Conservation (phyloP, 495 filamentous ascomycete genomes). For the Penicillium diatomitis region DNA sequence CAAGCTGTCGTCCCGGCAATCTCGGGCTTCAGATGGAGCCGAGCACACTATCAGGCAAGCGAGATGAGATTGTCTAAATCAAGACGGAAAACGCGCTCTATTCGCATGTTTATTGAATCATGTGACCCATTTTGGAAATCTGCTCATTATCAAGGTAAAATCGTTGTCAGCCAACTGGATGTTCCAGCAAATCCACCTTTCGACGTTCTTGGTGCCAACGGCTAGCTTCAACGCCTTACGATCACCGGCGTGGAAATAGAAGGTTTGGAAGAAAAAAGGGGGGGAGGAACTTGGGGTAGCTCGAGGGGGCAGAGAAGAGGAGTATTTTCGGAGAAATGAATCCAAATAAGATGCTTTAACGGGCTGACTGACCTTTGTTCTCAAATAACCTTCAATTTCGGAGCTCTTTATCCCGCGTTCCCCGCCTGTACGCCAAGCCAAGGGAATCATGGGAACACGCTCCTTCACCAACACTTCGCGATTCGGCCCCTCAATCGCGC, state of each 20-base stretch:
- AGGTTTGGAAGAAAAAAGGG: no score
- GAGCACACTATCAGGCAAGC: constrained; percentile 3
- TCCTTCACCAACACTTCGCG: constrained; percentile 82
- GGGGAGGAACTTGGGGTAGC: background rate
- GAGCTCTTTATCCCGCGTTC: constrained; percentile 73
- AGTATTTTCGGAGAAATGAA: background rate
- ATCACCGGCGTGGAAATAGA: no score
- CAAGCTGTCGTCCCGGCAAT: no score
- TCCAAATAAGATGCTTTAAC: no score
- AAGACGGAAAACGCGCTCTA: no score
- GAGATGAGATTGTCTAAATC: background rate
- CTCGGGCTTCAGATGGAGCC: no score
- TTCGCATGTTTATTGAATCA: constrained; percentile 38
- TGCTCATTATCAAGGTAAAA: constrained; percentile 7
- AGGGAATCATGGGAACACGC: constrained; percentile 88
- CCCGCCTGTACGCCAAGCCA: constrained; percentile 78
- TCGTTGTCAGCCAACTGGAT: background rate
- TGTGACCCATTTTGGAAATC: constrained; percentile 68
- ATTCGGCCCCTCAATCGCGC: constrained; percentile 85
- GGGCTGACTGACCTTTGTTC: constrained; percentile 63
- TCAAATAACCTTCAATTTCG: constrained; percentile 88
- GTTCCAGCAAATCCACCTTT: no score
- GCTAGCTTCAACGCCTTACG: no score
- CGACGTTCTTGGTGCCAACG: no score
- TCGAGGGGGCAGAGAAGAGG: background rate